Percentiles rank a stretch among this genome's conserved stretches.
Evolutionary conservation across 495 filamentous ascomycete species (phyloP).

Genomic region (Venustampulla echinocandica): DNA sequence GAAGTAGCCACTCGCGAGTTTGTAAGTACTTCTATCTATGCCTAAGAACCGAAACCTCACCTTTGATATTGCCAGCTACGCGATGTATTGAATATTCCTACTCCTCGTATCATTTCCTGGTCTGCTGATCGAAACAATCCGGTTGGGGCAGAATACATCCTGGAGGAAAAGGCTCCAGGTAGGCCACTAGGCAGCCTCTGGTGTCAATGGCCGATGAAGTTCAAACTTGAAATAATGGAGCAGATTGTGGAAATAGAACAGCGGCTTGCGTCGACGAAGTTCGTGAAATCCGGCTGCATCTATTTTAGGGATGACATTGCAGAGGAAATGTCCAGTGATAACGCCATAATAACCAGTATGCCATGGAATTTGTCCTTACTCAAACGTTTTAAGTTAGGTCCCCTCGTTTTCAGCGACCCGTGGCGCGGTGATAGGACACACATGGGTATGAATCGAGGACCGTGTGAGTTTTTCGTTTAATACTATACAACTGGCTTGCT

Average conservation of each 20-base stretch:
- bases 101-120: constrained; percentile 15
- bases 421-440: constrained; percentile 5
- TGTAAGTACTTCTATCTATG: constrained; percentile 18
- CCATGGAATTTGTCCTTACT: constrained; percentile 5
- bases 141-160: constrained; percentile 18
- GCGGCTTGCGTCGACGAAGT: constrained; percentile 12
- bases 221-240: constrained; percentile 6
- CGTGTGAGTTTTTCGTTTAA: constrained; percentile 10
- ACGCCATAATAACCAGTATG: constrained; percentile 1
- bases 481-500: constrained; percentile 6
- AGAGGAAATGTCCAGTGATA: constrained; percentile 1
- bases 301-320: constrained; percentile 14
- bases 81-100: constrained; percentile 26
- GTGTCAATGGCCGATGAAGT: constrained; percentile 10
- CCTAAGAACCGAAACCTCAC: constrained; percentile 1
- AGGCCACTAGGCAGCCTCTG: constrained; percentile 11
- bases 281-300: constrained; percentile 11
- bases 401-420: constrained; percentile 4
- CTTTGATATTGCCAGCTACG: constrained; percentile 26
- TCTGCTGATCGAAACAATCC: constrained; percentile 16
- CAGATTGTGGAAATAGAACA: constrained; percentile 15
- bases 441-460: constrained; percentile 14
- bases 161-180: constrained; percentile 18
- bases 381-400: constrained; percentile 13
- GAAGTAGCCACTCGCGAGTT: constrained; percentile 31